phyloP scores from a whole-genome alignment of 2,329 filamentous ascomycete genomes.

The Colletotrichum sansevieriae region DNA sequence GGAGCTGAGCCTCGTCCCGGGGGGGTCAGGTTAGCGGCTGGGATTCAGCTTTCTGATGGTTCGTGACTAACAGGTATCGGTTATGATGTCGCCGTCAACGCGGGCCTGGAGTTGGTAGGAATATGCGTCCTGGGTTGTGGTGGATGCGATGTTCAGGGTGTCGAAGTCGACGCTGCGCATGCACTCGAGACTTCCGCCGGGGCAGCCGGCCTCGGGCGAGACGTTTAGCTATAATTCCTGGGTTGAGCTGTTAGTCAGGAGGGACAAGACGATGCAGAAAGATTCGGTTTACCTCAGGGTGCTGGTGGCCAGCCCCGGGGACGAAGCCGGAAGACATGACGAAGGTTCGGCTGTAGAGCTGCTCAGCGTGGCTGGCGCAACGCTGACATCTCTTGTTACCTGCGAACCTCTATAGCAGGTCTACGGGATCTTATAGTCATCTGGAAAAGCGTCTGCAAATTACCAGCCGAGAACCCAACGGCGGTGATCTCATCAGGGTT shows the following conservation, averaged over 20 bases:
- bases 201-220: conserved; percentile 21
- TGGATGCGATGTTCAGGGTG: conserved; percentile 21
- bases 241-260: background rate
- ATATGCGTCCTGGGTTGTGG: background rate
- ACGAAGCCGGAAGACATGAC: conserved; percentile 31
- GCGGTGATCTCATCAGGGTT: conserved; percentile 63
- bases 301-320: conserved; percentile 25
- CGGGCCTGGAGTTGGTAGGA: too few species aligned
- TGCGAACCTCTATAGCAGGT: conserved; percentile 48
- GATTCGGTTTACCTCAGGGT: conserved; percentile 31
- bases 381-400: background rate
- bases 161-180: conserved; percentile 32
- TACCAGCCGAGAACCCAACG: conserved; percentile 64
- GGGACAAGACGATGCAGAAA: background rate
- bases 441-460: conserved; percentile 61
- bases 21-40: too few species aligned
- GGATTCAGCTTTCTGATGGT: too few species aligned
- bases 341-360: conserved; percentile 23
- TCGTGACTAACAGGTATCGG: too few species aligned
- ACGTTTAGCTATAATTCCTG: conserved; percentile 27
- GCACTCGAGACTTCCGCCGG: conserved; percentile 19
- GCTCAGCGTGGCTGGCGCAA: conserved; percentile 37
- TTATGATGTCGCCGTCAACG: too few species aligned
- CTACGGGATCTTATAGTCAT: conserved; percentile 54
- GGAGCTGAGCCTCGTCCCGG: too few species aligned